phyloP scores from a whole-genome alignment of 768 basidiomycete genomes.

The Solioccasus polychromus region DNA sequence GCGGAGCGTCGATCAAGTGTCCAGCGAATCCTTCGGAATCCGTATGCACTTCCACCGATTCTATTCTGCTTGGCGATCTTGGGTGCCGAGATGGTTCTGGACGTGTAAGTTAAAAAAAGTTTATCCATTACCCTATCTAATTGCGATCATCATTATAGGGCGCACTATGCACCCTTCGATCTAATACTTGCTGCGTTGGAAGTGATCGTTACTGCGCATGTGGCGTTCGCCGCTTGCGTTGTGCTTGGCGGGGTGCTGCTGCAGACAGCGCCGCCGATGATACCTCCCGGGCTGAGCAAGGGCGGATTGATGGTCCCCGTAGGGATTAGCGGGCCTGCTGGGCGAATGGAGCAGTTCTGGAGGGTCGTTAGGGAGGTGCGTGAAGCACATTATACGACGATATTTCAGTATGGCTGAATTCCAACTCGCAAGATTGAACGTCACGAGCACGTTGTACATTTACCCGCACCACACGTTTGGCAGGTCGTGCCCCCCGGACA shows the following conservation, averaged over 20 bases:
- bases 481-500: constrained; percentile 59
- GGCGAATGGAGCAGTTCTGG: constrained; percentile 79
- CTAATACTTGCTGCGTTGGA: constrained; percentile 79
- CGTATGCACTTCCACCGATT: constrained; percentile 68
- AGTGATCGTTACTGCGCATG: constrained; percentile 72
- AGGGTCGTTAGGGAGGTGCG: constrained; percentile 78
- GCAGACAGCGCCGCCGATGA: constrained; percentile 75
- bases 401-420: neutral
- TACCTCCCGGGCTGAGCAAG: constrained; percentile 6
- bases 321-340: constrained; percentile 33
- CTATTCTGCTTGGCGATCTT: constrained; percentile 56
- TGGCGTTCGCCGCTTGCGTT: constrained; percentile 82
- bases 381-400: constrained; percentile 5
- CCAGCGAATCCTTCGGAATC: constrained; percentile 57
- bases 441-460: constrained; percentile 78
- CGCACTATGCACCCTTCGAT: constrained; percentile 73
- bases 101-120: constrained; percentile 46
- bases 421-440: constrained; percentile 63
- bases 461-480: constrained; percentile 88
- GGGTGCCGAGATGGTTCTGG: constrained; percentile 48
- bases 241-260: constrained; percentile 83
- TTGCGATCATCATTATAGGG: constrained; percentile 19
- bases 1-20: constrained; percentile 7
- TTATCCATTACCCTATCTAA: constrained; percentile 1
- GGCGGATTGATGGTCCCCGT: constrained; percentile 10